Base-by-base conservation (phyloP, 805 yeast genomes). In the Saccharomycopsis javanensis region DNA sequence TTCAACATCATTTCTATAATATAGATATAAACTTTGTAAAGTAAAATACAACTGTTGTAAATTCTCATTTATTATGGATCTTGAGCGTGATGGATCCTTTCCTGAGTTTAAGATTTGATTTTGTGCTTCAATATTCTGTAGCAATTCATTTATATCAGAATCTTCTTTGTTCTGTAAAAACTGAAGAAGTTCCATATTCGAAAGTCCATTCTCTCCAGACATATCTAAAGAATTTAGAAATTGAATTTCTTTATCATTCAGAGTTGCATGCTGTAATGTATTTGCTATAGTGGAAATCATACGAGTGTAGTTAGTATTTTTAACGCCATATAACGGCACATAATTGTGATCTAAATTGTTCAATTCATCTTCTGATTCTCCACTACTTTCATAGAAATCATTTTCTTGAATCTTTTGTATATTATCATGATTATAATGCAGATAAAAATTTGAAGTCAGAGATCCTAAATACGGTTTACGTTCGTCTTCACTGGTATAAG, bases 151-250 rank as follows among this genome's bases (percentile, higher is more conserved):
- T 10, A 34, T 25, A n/a, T 34, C 35, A 2, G 18, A n/a, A 23
- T 51, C 31, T 27, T 56, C 58, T 42, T 45, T 56, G 33, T 42
- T 51, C 7, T 45, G 25, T 16, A 56, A 45, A 10, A 56, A 28
- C 16, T 13, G 42, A 3, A 51, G 25, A 15, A 45, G 28, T 35
- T 56, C 58, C 5, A 5, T 13, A 20, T 13, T 20, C 16, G 48
- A 42, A 42, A 16, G 23, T 34, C 10, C n/a, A 33, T 23, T 25
- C 11, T 54, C 30, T 8, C 20, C 13, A 31, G 45, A 13, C 7
- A 15, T 13, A 33, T 50, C 11, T 8, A 54, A 20, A 4, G 45
- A 20, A 13, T 27, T 33, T 23, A 20, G 46, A 46, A 54, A 34
- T 25, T 54, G 51, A 23, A 20, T n/a, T 4, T 45, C 31, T 20